Evolutionary conservation across 148 eudicot genomes (phyloP).

Genomic region (Silene uniflora): DNA sequence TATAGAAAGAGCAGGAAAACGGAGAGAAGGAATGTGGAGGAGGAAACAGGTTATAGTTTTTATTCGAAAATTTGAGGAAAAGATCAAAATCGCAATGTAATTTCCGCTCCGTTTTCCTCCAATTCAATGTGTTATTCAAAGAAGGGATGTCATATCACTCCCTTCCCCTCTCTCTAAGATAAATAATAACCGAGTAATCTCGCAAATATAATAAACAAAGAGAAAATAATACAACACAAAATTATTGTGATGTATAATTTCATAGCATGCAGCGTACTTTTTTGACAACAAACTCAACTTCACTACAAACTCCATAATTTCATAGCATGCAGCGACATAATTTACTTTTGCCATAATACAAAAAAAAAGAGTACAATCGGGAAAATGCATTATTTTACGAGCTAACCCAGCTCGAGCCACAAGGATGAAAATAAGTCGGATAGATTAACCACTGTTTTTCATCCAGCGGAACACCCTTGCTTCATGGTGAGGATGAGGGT

Average conservation of each 20-base stretch:
- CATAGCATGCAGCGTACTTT: too few species aligned
- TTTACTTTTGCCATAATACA: neutral
- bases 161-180: too few species aligned
- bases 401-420: neutral
- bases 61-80: too few species aligned
- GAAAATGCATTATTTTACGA: neutral
- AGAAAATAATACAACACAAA: neutral
- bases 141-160: too few species aligned
- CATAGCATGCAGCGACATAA: neutral
- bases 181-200: too few species aligned
- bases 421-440: neutral
- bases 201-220: neutral
- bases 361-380: neutral
- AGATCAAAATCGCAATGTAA: too few species aligned
- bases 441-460: slow-evolving; percentile 87
- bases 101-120: too few species aligned
- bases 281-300: slow-evolving; percentile 1
- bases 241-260: neutral
- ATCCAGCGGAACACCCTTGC: slow-evolving; percentile 99
- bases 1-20: too few species aligned
- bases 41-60: too few species aligned
- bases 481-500: slow-evolving; percentile 99
- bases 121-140: too few species aligned
- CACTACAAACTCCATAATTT: neutral
- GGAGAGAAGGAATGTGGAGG: too few species aligned